Evolutionary conservation across 1,284 basidiomycete species (phyloP), one percentile per base, ranked within the genome.

Genomic region (Tilletia horrida): DNA sequence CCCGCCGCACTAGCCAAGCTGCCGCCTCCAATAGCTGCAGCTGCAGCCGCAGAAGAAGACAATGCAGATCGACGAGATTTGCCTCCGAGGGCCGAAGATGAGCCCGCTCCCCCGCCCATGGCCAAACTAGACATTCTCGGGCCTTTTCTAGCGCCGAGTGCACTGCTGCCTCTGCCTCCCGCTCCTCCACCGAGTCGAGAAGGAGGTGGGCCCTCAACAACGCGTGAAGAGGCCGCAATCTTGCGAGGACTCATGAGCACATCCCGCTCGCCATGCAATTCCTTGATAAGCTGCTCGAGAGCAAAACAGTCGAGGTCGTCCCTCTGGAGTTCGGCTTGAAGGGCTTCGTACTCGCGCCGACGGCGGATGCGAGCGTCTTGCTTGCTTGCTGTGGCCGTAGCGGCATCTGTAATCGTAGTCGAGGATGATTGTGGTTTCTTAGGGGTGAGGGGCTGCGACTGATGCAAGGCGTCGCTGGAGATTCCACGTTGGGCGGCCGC

Each of bases 241-340:
- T 59, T 59, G 2, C 55, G 55, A 31, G 55, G 55, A 11, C 27
- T 31, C 55, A 40, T 35, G 25, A 59, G 29, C 8, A 50, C 43
- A 31, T 64, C 42, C n/a, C 55, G 27, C 29, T 59, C 55, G 29
- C 55, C 29, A 31, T 35, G 27, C 14, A 79, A 65, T 57, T 81
- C 79, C 31, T 66, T 52, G 8, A 74, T 72, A 73, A 79, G 75
- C 55, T 74, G 75, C 35, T 79, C 77, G 29, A 81, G 71, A 4
- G 80, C 80, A n/a, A 81, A 67, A 25, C 80, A 73, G 63, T 81
- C 80, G 67, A 81, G 78, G 25, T 77, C 71, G 63, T 81, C 80
- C 27, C 73, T 73, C 48, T 77, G 69, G 9, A 77, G 71, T 31
- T 67, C 71, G 23, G 74, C 72, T 62, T 71, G 65, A 18, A 79